These are phyloP conservation scores for Fusarium sp. DNA, from an alignment of 2,329 filamentous ascomycete genomes.

Conservation along the genomic window DNA sequence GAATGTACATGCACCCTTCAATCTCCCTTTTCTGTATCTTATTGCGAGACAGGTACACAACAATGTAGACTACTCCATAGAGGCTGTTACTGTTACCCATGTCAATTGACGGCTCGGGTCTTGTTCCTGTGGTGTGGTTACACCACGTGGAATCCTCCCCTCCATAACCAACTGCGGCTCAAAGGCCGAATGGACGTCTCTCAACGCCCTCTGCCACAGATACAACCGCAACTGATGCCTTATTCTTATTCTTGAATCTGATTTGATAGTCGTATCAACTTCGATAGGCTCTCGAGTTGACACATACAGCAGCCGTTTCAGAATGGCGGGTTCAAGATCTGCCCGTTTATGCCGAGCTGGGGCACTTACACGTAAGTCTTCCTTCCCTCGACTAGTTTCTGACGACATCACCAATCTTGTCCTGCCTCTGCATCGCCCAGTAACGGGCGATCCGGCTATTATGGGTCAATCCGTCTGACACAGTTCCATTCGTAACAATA, in stretches of 20 bases:
- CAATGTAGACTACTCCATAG: not conserved
- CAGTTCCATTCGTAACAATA: constrained; percentile 28
- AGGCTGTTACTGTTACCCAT: not conserved
- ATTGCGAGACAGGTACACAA: not conserved
- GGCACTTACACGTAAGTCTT: constrained; percentile 38
- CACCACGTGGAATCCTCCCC: constrained; percentile 44
- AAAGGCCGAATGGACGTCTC: constrained; percentile 37
- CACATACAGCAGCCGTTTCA: constrained; percentile 37
- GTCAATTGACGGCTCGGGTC: constrained; percentile 8
- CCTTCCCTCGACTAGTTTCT: constrained; percentile 23
- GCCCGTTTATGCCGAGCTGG: constrained; percentile 25
- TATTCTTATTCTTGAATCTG: constrained; percentile 5
- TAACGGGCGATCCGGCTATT: constrained; percentile 23
- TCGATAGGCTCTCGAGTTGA: constrained; percentile 39
- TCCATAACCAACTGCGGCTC: constrained; percentile 34
- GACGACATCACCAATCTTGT: constrained; percentile 21
- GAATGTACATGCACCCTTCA: constrained; percentile 9
- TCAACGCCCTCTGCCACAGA: constrained; percentile 22
- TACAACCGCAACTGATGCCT: constrained; percentile 29
- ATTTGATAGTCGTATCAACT: constrained; percentile 13
- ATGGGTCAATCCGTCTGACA: constrained; percentile 28
- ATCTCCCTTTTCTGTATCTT: not conserved
- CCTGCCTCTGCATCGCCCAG: constrained; percentile 26
- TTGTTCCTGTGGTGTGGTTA: constrained; percentile 37
- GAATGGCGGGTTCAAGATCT: constrained; percentile 10